These are phyloP conservation scores for Hypholoma fasciculare DNA, from an alignment of 768 basidiomycete genomes.

Conservation along the genomic window DNA sequence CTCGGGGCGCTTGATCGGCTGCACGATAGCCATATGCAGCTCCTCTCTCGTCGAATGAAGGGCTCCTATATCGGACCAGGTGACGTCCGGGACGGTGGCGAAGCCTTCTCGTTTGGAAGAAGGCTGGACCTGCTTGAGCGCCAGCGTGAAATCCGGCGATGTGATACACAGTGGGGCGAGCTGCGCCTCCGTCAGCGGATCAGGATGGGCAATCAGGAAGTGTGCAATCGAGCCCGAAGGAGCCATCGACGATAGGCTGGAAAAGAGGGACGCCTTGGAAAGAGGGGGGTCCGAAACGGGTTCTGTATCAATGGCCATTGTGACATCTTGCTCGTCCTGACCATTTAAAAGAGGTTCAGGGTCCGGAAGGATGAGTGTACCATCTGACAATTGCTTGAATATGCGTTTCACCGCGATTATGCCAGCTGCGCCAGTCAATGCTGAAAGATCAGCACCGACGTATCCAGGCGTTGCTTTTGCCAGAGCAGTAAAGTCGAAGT, in stretches of 20 bases:
- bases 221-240: conserved; percentile 72
- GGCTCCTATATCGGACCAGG: conserved; percentile 93
- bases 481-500: conserved; percentile 82
- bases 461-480: conserved; percentile 97
- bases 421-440: conserved; percentile 90
- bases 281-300: conserved; percentile 8
- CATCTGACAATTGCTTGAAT: conserved; percentile 77
- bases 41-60: conserved; percentile 86
- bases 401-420: conserved; percentile 97
- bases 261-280: conserved; percentile 19
- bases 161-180: conserved; percentile 84
- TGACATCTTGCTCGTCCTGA: too few species aligned
- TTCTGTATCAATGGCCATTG: conserved; percentile 40
- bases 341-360: not conserved
- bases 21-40: conserved; percentile 96
- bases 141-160: conserved; percentile 73
- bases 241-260: conserved; percentile 33
- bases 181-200: conserved; percentile 33
- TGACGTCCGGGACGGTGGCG: conserved; percentile 93
- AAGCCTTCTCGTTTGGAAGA: conserved; percentile 98
- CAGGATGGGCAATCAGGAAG: conserved; percentile 86
- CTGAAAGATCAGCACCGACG: conserved; percentile 92
- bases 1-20: conserved; percentile 89
- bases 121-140: conserved; percentile 90
- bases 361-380: conserved; percentile 57